Evolutionary conservation across 176 grass and related monocot species (phyloP), one percentile per base, ranked within the genome.

Genomic region (Saccharum spontaneum): DNA sequence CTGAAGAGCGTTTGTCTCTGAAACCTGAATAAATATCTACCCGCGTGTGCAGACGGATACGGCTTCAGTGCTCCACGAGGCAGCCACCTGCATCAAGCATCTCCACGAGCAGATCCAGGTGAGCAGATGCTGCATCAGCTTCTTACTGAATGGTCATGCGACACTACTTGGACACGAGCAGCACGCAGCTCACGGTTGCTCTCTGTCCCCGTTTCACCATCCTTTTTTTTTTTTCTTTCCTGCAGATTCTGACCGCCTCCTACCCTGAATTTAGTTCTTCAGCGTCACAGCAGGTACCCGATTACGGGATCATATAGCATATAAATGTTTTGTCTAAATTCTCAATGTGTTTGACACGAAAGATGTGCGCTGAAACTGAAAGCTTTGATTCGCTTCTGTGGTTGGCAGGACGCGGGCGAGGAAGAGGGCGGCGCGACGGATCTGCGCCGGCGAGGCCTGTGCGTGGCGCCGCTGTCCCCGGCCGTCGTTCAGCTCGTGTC

Each of bases 21-120:
- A 82, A 52, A 34, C 45, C 71, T 77, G 80, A 78, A 69, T 31
- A 33, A 70, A 18, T 28, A 82, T 78, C 26, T 26, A 22, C 46
- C 30, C 28, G 5, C 15, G 40, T 14, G 22, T 65, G 77, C 82
- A 94, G 93, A 92, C 93, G 13, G 93, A 94, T 54, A 94, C 93
- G 0, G 93, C 93, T 11, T 94, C 93, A 14, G 93, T 94, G 31
- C 93, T 94, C 60, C 93, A 94, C 20, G 93, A 94, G 63, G 90
- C 90, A 10, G 87, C 90, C 10, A 33, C 88, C 34, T 94, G 87
- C 82, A 94, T 94, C 75, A 86, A 82, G 70, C 77, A 72, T 18
- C 90, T 94, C 26, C 93, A 94, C 86, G 79, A 83, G 45, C 87
- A 90, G 69, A 94, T 94, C 75, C 88, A 87, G 87, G 93, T 92